Percentiles rank a stretch among this genome's conserved stretches.
These are phyloP conservation scores for Antitrichia curtipendula DNA, from an alignment of 225 moss, liverwort and hornwort genomes.

Conservation along the genomic window DNA sequence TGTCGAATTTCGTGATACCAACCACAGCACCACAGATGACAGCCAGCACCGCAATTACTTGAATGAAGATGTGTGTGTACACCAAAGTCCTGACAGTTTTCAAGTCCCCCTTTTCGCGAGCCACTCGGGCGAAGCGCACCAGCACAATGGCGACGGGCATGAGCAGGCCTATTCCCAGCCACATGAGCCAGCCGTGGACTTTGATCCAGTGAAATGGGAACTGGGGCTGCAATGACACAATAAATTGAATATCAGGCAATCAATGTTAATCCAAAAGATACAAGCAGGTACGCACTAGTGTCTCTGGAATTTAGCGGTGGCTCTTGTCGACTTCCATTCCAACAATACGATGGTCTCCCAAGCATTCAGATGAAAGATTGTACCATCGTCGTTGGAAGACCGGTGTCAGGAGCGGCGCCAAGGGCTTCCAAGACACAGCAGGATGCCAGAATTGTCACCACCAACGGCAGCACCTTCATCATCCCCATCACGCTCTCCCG, in stretches of 20 bases:
- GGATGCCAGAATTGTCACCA: not conserved
- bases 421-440: not conserved
- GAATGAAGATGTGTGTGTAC: constrained; percentile 21
- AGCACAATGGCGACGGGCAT: constrained; percentile 45
- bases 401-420: not conserved
- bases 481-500: not conserved
- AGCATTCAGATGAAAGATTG: not conserved
- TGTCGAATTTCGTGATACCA: not conserved
- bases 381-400: not conserved
- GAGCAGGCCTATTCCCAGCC: constrained; percentile 50
- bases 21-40: not conserved
- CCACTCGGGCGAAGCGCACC: constrained; percentile 26
- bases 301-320: not conserved
- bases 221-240: not conserved
- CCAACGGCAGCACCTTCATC: not conserved
- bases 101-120: constrained; percentile 1
- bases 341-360: not conserved
- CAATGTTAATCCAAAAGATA: not conserved
- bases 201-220: constrained; percentile 31
- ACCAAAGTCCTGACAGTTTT: constrained; percentile 8
- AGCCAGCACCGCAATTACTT: constrained; percentile 9
- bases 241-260: not conserved
- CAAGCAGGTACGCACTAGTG: not conserved
- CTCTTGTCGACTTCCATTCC: not conserved
- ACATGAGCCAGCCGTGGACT: constrained; percentile 63